Conservation (phyloP, 2,329 filamentous ascomycete genomes). For the Alternaria infectoria region DNA sequence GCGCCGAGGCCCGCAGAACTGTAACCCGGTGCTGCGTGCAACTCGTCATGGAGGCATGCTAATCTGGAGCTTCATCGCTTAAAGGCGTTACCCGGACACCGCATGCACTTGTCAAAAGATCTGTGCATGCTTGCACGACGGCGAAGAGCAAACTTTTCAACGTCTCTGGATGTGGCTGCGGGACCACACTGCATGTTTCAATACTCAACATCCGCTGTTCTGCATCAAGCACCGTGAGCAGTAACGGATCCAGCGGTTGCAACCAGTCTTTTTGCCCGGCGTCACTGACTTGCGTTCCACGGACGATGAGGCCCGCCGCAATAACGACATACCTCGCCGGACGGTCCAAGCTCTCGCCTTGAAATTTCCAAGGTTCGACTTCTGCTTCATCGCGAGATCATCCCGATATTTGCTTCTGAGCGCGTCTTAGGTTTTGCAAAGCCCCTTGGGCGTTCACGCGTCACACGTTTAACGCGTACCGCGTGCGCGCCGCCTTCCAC, state of each 20-base stretch:
- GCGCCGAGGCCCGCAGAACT: conserved; percentile 16
- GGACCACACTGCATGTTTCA: conserved; percentile 34
- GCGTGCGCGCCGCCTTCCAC: conserved; percentile 8
- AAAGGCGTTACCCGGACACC: conserved; percentile 30
- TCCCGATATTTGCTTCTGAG: conserved; percentile 17
- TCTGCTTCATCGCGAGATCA: conserved; percentile 27
- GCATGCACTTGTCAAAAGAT: conserved; percentile 33
- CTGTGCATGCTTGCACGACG: conserved; percentile 32
- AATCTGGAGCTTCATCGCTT: conserved; percentile 29
- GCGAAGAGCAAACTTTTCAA: conserved; percentile 40
- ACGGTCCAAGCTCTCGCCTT: conserved; percentile 23
- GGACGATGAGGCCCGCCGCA: conserved; percentile 24
- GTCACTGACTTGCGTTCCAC: conserved; percentile 22
- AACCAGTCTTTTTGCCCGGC: conserved; percentile 16
- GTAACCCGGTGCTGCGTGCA: conserved; percentile 21
- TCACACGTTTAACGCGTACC: conserved; percentile 18
- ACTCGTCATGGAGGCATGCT: conserved; percentile 24
- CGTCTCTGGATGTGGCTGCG: conserved; percentile 29
- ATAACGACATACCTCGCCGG: conserved; percentile 30
- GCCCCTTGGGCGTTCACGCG: conserved; percentile 12
- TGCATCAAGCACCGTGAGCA: conserved; percentile 14
- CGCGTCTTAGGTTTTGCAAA: conserved; percentile 9
- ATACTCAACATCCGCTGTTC: conserved; percentile 24
- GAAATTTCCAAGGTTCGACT: conserved; percentile 26
- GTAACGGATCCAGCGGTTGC: conserved; percentile 8